Evolutionary conservation across 2,329 filamentous ascomycete genomes (phyloP), one percentile per base, ranked within the genome.

Genomic region (Tolypocladium pustulatum): DNA sequence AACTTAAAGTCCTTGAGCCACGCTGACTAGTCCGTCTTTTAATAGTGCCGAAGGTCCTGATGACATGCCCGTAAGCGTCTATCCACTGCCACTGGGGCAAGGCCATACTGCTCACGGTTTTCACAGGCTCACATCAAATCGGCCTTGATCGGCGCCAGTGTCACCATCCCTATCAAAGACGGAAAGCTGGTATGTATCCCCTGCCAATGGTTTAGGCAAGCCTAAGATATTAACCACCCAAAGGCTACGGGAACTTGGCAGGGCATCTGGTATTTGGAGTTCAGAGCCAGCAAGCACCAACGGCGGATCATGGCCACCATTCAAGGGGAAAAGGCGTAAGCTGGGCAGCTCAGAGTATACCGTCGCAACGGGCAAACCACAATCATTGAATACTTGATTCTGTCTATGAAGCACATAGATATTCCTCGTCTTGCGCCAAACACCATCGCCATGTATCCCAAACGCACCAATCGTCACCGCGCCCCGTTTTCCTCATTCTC

Each of bases 221-320:
- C 20, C n/a, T 27, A 13, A 15, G 30, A 53, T n/a, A 43, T 37
- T 22, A 17, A 56, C 12, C 10, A 13, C 30, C 0, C n/a, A n/a
- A 13, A 82, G 79, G 80, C 80, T 27, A 83, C 82, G 15, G 85
- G 85, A 27, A 88, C 84, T 4, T 93, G 89, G 90, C 90, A 94
- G 67, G 85, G 94, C 0, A 93, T 97, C 60, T 97, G 90, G 89
- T 96, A 95, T 72, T 76, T 97, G 63, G 94, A 97, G 74, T 97
- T 97, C 71, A 81, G 93, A 59, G 82, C 79, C 12, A 78, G 78
- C 65, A 90, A 84, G 73, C 92, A 97, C 73, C 79, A 84, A 63
- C 83, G 94, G 67, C 89, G 85, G 70, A 83, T 97, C 15, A 87
- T 99, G 62, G 93, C 93, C 57, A 97, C 94, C 1, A 95, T 97